Base-by-base conservation (phyloP, 2,329 filamentous ascomycete species). In the Ramularia collo-cygni region DNA sequence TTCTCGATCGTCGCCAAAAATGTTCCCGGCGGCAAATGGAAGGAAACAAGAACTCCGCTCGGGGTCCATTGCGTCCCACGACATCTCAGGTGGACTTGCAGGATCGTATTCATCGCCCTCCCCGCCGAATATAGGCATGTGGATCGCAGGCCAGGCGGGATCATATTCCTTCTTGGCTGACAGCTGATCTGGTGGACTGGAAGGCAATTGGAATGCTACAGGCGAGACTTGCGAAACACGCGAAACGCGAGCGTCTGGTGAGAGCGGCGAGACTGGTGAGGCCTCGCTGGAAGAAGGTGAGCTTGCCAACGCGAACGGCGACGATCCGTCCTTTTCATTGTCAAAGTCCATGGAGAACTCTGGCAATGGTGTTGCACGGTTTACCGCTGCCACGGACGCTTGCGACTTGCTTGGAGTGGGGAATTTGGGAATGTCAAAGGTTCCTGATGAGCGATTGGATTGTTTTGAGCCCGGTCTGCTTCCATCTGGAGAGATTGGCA, bases 391-490 rank as follows among this genome's bases (percentile, higher is more conserved):
- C 12, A 52, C 17, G 5, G 50, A 40, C 2, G 47, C 45, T 6
- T 40, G 35, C 8, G 45, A 42, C 32, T 52, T 52, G 28, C 45
- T 50, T 13, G 57, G 54, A 13, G 53, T 59, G 1, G 59, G 59
- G 16, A 69, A 64, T 3, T 40, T 58, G 2, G 63, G 61, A 31
- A 67, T 61, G 35, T 52, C 63, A 46, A 64, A 59, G 2, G 39
- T 29, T 18, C 34, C 36, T 14, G 47, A 42, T 16, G 42, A 46
- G 13, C 37, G 35, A 29, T 46, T 36, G 9, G 42, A 48, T 29
- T 41, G 37, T 15, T 44, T 38, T 5, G 38, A 45, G 13, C n/a
- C 34, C 21, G 42, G 18, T 27, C 41, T 7, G 13, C 31, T 24
- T 27, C 28, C 2, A 26, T n/a, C 14, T 17, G 44, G 42, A 6